Evolutionary conservation across 208 protist genomes (phyloP).

Genomic region (Wallacemonas collosoma): DNA sequence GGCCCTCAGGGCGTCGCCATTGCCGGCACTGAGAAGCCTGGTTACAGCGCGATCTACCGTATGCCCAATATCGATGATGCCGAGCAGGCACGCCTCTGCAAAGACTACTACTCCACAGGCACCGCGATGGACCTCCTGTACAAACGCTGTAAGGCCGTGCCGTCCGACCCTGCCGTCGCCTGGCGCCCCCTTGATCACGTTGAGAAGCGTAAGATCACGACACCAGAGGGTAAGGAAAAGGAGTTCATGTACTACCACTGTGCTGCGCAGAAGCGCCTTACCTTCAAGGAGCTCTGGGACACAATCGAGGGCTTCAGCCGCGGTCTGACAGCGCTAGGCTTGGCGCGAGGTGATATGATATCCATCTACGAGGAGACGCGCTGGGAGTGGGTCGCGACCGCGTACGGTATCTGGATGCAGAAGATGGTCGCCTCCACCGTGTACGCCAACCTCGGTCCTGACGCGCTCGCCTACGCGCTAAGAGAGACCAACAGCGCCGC

Average conservation of each 20-base stretch:
- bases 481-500: conserved; percentile 44
- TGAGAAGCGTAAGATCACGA: conserved; percentile 44
- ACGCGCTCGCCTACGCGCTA: conserved; percentile 61
- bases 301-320: conserved; percentile 46
- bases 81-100: conserved; percentile 30
- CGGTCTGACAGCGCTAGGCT: conserved; percentile 47
- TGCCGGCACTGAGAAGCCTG: conserved; percentile 31
- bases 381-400: conserved; percentile 71
- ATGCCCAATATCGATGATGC: conserved; percentile 32
- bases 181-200: conserved; percentile 57
- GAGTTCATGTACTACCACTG: conserved; percentile 55
- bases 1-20: conserved; percentile 34
- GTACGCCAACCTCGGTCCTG: conserved; percentile 79
- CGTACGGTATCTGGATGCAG: conserved; percentile 78
- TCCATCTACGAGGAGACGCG: conserved; percentile 80
- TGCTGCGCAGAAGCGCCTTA: conserved; percentile 32
- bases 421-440: conserved; percentile 66
- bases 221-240: conserved; percentile 30
- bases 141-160: conserved; percentile 21
- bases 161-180: conserved; percentile 41
- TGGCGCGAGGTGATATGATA: conserved; percentile 28
- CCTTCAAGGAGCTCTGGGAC: conserved; percentile 53
- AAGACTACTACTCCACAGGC: conserved; percentile 41
- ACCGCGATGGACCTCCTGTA: conserved; percentile 40
- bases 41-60: conserved; percentile 50